Conservation (phyloP, 176 grass and related monocot species). For the Calamus simplicifolius region DNA sequence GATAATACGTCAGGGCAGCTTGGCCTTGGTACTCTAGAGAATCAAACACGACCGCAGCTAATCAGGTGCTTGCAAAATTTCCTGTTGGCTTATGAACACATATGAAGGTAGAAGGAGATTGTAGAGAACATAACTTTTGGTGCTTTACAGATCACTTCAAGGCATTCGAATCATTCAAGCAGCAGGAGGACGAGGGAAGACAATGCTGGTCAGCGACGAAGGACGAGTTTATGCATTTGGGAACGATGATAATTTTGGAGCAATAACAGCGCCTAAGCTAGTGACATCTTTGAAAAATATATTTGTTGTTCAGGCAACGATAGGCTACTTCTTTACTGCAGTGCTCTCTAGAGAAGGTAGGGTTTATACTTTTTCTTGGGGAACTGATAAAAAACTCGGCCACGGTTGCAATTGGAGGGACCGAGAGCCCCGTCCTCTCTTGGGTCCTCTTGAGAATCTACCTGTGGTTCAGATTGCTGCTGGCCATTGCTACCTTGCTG, state of each 20-base stretch:
- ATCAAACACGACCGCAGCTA: conserved; percentile 63
- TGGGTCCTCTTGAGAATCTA: conserved; percentile 66
- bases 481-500: conserved; percentile 72
- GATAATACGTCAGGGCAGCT: conserved; percentile 84
- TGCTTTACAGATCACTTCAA: conserved; percentile 60
- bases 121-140: conserved; percentile 8
- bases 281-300: conserved; percentile 63
- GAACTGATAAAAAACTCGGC: conserved; percentile 57
- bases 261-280: conserved; percentile 37
- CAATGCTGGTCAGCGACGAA: conserved; percentile 78
- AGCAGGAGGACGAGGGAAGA: conserved; percentile 47
- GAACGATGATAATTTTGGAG: conserved; percentile 26
- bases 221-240: conserved; percentile 79
- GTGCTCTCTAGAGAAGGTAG: conserved; percentile 75
- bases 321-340: conserved; percentile 78
- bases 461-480: conserved; percentile 80
- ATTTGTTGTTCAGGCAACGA: conserved; percentile 74
- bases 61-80: conserved; percentile 60
- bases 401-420: conserved; percentile 65
- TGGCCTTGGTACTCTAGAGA: conserved; percentile 60
- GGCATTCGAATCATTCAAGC: conserved; percentile 84
- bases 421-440: conserved; percentile 47
- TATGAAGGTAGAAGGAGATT: conserved; percentile 12
- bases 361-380: conserved; percentile 87
- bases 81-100: conserved; percentile 24